Evolutionary conservation across 805 yeast genomes (phyloP), one percentile per base, ranked within the genome.

Genomic region (Metschnikowia cerradonensis): DNA sequence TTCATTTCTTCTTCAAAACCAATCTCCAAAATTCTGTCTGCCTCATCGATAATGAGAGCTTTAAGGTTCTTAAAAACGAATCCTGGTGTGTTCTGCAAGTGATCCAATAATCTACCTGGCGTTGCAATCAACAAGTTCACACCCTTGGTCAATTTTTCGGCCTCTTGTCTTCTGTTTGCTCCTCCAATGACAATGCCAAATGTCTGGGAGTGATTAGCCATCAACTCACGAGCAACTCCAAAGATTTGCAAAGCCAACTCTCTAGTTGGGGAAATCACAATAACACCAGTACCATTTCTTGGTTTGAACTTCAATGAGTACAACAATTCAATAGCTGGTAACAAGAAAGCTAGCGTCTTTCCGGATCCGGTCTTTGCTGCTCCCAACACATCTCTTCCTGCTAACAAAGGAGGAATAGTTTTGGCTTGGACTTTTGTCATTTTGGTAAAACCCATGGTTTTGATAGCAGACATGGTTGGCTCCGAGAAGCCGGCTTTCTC

Each of bases 291-390:
- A 60, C 99, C 99, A 66, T 94, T 95, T 76, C 98, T 82, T 49
- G 99, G 98, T 71, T 92, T 94, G 76, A 91, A 94, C 67, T 87
- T 90, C 62, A 94, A 78, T 15, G 96, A 84, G 65, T 91, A 87
- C 49, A 94, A 77, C 73, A 90, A 74, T 72, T 94, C 99, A 57
- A 94, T 86, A 32, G 99, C 99, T 13, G 99, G 99, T 53, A 94
- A 80, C 63, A 94, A 75, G 61, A 94, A 94, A 8, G 99, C 98
- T 54, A 95, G 74, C 0, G 99, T 94, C 74, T 94, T 94, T 67
- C 99, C 99, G 1, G 97, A 90, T 49, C 99, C 99, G 2, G 99
- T 94, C 73, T 91, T 92, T 51, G 99, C 99, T n/a, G 99, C 99
- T 59, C 99, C 99, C 49, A 94, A 78, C 19, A 95, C 98, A 71